Percentiles rank a stretch among this genome's conserved stretches.
Evolutionary conservation across 352 stramenopile species (phyloP).

Genomic region (Pythium sukuiense): DNA sequence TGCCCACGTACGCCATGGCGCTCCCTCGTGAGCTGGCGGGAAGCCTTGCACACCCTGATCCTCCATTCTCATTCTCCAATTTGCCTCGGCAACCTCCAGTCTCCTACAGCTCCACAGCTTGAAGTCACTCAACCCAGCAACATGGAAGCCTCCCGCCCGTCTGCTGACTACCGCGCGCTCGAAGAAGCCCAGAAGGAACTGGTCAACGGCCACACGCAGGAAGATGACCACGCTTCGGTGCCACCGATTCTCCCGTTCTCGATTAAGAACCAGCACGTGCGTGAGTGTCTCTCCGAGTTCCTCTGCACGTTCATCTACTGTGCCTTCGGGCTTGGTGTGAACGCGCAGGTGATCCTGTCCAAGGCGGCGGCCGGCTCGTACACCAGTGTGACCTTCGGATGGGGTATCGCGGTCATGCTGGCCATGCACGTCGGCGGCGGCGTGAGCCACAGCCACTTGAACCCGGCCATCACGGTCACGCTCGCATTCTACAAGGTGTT

Average conservation of each 20-base stretch:
- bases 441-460: slow-evolving; percentile 41
- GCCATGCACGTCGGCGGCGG: slow-evolving; percentile 36
- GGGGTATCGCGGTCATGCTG: slow-evolving; percentile 45
- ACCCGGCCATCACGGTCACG: slow-evolving; percentile 40
- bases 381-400: slow-evolving; percentile 35
- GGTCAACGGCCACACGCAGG: background rate
- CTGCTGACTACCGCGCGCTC: slow-evolving; percentile 20
- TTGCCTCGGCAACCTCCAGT: background rate
- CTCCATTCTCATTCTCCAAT: slow-evolving; percentile 11
- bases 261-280: slow-evolving; percentile 30
- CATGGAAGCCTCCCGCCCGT: slow-evolving; percentile 3
- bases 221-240: background rate
- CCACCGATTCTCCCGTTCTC: slow-evolving; percentile 23
- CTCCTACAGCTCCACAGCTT: background rate
- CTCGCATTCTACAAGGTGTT: slow-evolving; percentile 30
- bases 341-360: slow-evolving; percentile 31
- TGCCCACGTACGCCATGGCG: too few species aligned
- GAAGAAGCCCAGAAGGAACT: slow-evolving; percentile 28
- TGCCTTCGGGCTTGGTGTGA: slow-evolving; percentile 33
- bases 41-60: background rate
- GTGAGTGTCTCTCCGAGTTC: slow-evolving; percentile 46
- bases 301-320: slow-evolving; percentile 37
- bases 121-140: background rate
- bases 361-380: slow-evolving; percentile 18
- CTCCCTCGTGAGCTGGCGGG: too few species aligned